Evolutionary conservation across 192 early-diverging fungal species (phyloP).

Genomic region (Backusella westeae): DNA sequence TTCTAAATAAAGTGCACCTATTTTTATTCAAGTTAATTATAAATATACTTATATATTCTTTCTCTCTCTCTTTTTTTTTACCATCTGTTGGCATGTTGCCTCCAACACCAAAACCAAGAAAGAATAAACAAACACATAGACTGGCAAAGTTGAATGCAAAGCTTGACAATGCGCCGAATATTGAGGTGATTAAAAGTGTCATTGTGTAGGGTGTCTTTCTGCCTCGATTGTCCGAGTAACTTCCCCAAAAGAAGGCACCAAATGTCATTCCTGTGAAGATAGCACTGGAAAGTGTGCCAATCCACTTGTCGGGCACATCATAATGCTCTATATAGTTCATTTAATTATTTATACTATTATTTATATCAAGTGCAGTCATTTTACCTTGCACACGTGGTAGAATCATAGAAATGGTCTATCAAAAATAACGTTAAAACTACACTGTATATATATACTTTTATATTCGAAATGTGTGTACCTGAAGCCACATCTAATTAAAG

Average conservation of each 20-base stretch:
- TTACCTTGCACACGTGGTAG: constrained; percentile 72
- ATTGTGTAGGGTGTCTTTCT: constrained; percentile 72
- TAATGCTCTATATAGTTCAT: constrained; percentile 50
- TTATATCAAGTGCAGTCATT: no score
- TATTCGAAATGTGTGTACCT: constrained; percentile 32
- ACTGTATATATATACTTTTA: neutral
- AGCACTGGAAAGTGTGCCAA: constrained; percentile 68
- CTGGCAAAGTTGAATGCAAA: constrained; percentile 59
- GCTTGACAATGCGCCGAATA: constrained; percentile 73
- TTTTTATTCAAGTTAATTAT: neutral
- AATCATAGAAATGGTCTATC: constrained; percentile 67
- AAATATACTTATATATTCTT: neutral
- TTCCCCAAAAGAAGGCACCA: constrained; percentile 83
- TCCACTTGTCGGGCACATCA: constrained; percentile 57
- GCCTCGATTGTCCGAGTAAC: constrained; percentile 67
- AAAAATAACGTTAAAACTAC: neutral
- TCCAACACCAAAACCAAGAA: constrained; percentile 75
- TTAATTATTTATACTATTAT: no score
- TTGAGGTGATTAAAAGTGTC: constrained; percentile 69
- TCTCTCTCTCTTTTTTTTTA: constrained; percentile 10
- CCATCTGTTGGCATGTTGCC: constrained; percentile 63
- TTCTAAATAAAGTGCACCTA: constrained; percentile 82
- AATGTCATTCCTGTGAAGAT: constrained; percentile 80
- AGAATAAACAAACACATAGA: constrained; percentile 61
- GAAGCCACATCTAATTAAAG: constrained; percentile 55